These are phyloP conservation scores for Lactifluus volemus DNA, from an alignment of 768 basidiomycete species.

Conservation along the genomic window DNA sequence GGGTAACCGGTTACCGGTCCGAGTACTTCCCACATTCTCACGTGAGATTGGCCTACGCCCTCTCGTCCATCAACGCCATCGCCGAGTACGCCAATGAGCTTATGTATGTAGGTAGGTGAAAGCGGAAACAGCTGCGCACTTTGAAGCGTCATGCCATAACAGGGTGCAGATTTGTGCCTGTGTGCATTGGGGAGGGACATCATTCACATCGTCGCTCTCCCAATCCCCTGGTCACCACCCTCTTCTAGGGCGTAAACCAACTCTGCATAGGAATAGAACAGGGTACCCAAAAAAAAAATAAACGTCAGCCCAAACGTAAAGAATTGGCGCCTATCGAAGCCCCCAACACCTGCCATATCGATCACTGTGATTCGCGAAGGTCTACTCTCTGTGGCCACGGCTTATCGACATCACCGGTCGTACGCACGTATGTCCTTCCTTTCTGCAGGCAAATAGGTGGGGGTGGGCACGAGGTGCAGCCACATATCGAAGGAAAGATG, in stretches of 20 bases:
- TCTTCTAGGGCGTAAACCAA: neutral
- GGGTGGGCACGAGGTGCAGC: conserved; percentile 1
- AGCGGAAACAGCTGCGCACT: neutral
- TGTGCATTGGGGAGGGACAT: neutral
- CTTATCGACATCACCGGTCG: conserved; percentile 12
- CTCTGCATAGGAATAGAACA: neutral
- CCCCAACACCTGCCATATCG: neutral
- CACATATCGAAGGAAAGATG: neutral
- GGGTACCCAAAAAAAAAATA: neutral
- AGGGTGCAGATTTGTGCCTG: too few relatives aligned
- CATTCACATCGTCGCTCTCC: neutral
- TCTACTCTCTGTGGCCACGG: neutral
- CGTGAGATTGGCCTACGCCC: neutral
- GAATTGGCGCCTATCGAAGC: neutral
- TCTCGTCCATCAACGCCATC: too few relatives aligned
- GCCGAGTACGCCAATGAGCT: too few relatives aligned
- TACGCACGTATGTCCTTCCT: neutral
- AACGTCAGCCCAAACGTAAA: neutral
- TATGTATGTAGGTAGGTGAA: too few relatives aligned
- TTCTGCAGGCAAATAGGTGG: neutral
- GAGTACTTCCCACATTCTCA: neutral
- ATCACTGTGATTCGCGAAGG: neutral
- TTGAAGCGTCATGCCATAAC: neutral
- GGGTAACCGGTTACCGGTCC: too few relatives aligned
- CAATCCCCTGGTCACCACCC: neutral